phyloP scores from a whole-genome alignment of 2,329 filamentous ascomycete genomes.

The Xylariaceae sp. region DNA sequence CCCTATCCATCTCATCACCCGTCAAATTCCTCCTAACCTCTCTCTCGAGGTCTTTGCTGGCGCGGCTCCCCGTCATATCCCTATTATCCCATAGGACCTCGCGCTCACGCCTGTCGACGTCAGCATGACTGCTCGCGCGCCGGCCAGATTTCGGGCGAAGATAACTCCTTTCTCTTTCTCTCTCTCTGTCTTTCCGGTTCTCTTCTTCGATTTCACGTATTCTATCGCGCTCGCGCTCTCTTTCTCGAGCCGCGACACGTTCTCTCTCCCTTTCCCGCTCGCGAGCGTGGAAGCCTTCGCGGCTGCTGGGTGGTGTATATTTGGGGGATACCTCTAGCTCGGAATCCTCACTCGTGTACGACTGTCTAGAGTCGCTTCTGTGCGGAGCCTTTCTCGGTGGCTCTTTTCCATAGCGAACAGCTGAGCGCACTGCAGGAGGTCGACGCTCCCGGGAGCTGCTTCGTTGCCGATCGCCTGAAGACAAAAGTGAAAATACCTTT shows the following conservation, averaged over 20 bases:
- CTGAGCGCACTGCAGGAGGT: slow-evolving; percentile 8
- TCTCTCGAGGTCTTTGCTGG: slow-evolving; percentile 30
- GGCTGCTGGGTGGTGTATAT: slow-evolving; percentile 22
- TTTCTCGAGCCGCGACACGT: slow-evolving; percentile 19
- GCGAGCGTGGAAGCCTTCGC: slow-evolving; percentile 25
- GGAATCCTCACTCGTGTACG: slow-evolving; percentile 27
- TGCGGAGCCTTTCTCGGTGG: slow-evolving; percentile 21
- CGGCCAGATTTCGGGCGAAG: slow-evolving; percentile 24
- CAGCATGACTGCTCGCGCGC: slow-evolving; percentile 30
- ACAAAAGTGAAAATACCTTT: slow-evolving; percentile 25
- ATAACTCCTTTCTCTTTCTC: slow-evolving; percentile 24
- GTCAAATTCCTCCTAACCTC: slow-evolving; percentile 30
- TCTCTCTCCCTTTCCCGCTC: slow-evolving; percentile 24
- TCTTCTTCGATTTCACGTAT: slow-evolving; percentile 21
- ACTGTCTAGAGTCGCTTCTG: slow-evolving; percentile 27
- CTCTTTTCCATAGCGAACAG: slow-evolving; percentile 23
- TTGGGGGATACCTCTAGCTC: slow-evolving; percentile 22
- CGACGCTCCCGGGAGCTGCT: slow-evolving; percentile 29
- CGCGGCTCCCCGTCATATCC: slow-evolving; percentile 23
- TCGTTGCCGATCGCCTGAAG: slow-evolving; percentile 25
- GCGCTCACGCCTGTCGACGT: slow-evolving; percentile 25
- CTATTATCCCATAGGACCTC: slow-evolving; percentile 25
- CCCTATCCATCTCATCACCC: slow-evolving; percentile 27
- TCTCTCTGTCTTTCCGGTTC: slow-evolving; percentile 21
- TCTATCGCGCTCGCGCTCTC: slow-evolving; percentile 25